Evolutionary conservation across 2,329 filamentous ascomycete genomes (phyloP).

Genomic region (Sclerotinia trifoliorum): DNA sequence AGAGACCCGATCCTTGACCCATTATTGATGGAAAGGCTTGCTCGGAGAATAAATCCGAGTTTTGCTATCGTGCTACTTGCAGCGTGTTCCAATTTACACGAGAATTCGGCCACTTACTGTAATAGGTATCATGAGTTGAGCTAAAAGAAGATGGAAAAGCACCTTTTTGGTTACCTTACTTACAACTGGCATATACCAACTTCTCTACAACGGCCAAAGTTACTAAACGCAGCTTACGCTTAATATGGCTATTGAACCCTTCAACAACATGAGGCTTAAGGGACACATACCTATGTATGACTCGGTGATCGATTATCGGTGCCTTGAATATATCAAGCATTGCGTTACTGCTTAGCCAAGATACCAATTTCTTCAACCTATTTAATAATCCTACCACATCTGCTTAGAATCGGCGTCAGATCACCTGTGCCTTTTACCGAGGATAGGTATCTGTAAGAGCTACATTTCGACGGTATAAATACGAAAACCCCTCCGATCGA

Average conservation of each 20-base stretch:
- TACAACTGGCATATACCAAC: not conserved
- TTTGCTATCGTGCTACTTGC: slow-evolving; percentile 10
- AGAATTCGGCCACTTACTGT: slow-evolving; percentile 5
- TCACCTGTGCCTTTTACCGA: slow-evolving; percentile 1
- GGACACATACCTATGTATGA: slow-evolving; percentile 1
- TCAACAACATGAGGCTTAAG: not conserved
- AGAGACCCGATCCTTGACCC: slow-evolving; percentile 20
- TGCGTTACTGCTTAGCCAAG: not conserved
- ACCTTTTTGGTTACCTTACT: not conserved
- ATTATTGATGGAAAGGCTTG: slow-evolving; percentile 1
- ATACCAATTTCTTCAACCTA: slow-evolving; percentile 12
- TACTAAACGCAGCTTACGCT: slow-evolving; percentile 16
- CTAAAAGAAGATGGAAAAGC: not conserved
- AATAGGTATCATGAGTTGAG: not conserved
- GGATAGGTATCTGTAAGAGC: slow-evolving; percentile 4
- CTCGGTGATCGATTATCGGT: slow-evolving; percentile 2
- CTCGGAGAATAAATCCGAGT: slow-evolving; percentile 15
- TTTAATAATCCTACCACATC: slow-evolving; percentile 13
- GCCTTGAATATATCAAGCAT: slow-evolving; percentile 10
- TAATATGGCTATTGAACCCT: not conserved
- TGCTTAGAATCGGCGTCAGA: not conserved
- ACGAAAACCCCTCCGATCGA: slow-evolving; percentile 2
- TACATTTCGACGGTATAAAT: not conserved
- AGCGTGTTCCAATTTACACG: slow-evolving; percentile 2
- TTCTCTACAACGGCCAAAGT: not conserved